Conservation (phyloP, 257 asterid species). For the Henckelia pumila region DNA sequence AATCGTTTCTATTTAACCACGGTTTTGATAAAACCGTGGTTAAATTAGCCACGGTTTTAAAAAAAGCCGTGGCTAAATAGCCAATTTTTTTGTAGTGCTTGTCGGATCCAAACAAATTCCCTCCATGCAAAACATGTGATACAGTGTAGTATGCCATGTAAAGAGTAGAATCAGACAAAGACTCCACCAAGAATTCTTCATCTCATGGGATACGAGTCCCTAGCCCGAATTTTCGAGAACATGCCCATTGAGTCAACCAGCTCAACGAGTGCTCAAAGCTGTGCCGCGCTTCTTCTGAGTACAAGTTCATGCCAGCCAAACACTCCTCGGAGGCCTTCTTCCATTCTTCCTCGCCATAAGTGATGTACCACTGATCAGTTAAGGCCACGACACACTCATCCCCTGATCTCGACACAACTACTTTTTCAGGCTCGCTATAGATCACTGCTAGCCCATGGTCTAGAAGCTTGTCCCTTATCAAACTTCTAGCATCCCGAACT, state of each 20-base stretch:
- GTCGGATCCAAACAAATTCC: conserved; percentile 72
- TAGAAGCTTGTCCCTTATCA: conserved; percentile 63
- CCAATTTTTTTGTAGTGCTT: no score
- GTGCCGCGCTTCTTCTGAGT: conserved; percentile 79
- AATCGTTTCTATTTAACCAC: no score
- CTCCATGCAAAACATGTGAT: conserved; percentile 70
- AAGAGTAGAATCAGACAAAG: conserved; percentile 86
- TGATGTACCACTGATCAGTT: conserved; percentile 93
- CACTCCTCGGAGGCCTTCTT: conserved; percentile 73
- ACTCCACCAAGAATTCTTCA: conserved; percentile 77
- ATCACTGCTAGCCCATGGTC: conserved; percentile 66
- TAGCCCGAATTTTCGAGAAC: conserved; percentile 85
- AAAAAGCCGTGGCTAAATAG: no score
- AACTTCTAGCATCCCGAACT: conserved; percentile 79
- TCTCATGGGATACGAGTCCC: conserved; percentile 99
- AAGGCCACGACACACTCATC: conserved; percentile 94
- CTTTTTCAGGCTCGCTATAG: conserved; percentile 89
- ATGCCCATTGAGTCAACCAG: conserved; percentile 98
- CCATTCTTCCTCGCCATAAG: conserved; percentile 87
- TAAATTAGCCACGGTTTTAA: no score
- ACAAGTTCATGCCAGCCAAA: conserved; percentile 73
- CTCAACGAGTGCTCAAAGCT: conserved; percentile 90
- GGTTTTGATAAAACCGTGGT: no score
- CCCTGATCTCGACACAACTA: conserved; percentile 92
- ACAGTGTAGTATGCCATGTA: conserved; percentile 95